phyloP scores from a whole-genome alignment of 2,329 filamentous ascomycete genomes.

The Aspergillus pseudotamarii region DNA sequence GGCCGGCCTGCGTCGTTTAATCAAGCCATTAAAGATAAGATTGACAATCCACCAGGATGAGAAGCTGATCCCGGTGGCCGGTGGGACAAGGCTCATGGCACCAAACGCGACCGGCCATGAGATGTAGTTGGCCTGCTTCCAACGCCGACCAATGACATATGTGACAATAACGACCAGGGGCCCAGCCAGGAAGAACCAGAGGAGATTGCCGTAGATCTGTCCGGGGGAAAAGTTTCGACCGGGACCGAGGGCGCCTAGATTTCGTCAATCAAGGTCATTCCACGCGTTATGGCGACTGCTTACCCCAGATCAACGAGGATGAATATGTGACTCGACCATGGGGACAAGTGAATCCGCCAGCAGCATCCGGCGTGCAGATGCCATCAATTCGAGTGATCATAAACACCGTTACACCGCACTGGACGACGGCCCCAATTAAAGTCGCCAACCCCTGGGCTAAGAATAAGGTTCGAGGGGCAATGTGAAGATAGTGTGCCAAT shows the following conservation, averaged over 20 bases:
- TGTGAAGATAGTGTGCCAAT: conserved; percentile 55
- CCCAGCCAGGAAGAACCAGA: conserved; percentile 73
- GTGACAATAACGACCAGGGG: conserved; percentile 63
- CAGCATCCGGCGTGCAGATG: conserved; percentile 58
- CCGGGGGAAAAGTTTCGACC: conserved; percentile 66
- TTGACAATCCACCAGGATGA: conserved; percentile 65
- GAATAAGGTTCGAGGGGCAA: conserved; percentile 55
- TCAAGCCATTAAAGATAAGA: conserved; percentile 49
- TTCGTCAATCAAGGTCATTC: background rate
- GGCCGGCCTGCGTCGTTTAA: conserved; percentile 47
- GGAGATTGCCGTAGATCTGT: conserved; percentile 64
- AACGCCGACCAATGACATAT: conserved; percentile 60
- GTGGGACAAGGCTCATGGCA: conserved; percentile 65
- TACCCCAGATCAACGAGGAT: conserved; percentile 70
- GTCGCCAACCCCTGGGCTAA: conserved; percentile 55
- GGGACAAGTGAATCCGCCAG: conserved; percentile 63
- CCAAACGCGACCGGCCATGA: conserved; percentile 70
- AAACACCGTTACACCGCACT: conserved; percentile 54
- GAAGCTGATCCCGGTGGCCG: conserved; percentile 71
- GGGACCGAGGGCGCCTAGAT: conserved; percentile 63
- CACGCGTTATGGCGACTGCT: background rate
- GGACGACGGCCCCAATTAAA: conserved; percentile 52
- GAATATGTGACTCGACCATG: conserved; percentile 65
- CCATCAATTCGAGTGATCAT: conserved; percentile 50
- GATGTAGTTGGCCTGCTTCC: conserved; percentile 66